A percentile compares a stretch with the other conserved stretches of the same genome.
phyloP scores from a whole-genome alignment of 345 rosid genomes.

The Salix brachista region DNA sequence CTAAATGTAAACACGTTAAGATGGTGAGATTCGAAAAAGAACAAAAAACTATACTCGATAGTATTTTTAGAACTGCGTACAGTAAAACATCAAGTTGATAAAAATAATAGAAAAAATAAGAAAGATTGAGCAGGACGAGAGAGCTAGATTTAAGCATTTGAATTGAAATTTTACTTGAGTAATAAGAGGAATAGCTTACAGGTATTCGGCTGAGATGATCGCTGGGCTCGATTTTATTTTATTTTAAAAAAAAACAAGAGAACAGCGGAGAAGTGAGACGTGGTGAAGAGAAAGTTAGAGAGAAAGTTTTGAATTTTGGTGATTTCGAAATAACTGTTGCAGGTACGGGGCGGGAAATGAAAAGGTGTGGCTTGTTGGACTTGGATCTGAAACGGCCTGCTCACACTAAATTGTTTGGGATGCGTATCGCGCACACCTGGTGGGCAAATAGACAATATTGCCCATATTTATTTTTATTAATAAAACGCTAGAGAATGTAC shows the following conservation, averaged over 20 bases:
- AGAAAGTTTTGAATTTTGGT: background rate
- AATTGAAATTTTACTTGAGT: background rate
- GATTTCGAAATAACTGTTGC: background rate
- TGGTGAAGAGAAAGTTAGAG: too few species aligned
- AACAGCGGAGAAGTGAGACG: background rate
- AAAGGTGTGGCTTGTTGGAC: background rate
- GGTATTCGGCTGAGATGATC: background rate
- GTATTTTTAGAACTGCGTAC: background rate
- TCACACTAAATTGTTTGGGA: background rate
- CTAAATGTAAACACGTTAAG: background rate
- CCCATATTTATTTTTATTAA: background rate
- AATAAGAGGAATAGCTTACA: background rate
- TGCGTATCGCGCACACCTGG: background rate
- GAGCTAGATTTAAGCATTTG: background rate
- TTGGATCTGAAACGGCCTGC: background rate
- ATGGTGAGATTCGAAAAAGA: background rate
- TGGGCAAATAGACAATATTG: background rate
- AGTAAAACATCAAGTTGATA: background rate
- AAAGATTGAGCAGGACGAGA: background rate
- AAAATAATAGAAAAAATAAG: background rate
- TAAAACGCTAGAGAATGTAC: too few species aligned
- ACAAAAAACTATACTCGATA: background rate
- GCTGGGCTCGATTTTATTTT: background rate
- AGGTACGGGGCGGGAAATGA: background rate
- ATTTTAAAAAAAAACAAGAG: background rate